These are phyloP conservation scores for Globisporangium heterothallicum DNA, from an alignment of 352 stramenopile species.

Conservation along the genomic window DNA sequence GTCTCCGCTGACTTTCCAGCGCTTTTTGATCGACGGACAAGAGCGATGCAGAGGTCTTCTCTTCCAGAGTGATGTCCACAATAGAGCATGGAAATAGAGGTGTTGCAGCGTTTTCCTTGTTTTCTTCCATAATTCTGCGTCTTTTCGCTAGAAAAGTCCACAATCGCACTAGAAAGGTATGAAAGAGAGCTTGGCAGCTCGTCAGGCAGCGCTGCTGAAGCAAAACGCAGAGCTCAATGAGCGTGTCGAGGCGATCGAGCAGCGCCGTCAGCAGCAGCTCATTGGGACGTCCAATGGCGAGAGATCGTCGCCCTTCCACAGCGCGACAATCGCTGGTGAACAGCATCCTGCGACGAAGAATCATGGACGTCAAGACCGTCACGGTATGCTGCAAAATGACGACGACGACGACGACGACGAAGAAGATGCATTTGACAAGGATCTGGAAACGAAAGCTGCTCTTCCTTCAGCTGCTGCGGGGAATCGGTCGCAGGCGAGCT, in stretches of 20 bases:
- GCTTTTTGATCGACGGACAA: conserved; percentile 33
- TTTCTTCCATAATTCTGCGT: background rate
- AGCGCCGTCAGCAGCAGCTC: conserved; percentile 47
- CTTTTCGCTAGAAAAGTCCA: background rate
- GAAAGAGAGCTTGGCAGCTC: conserved; percentile 54
- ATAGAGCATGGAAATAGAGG: background rate
- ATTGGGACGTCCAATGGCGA: background rate
- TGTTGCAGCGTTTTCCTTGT: background rate
- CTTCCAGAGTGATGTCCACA: conserved; percentile 13
- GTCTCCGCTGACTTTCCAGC: conserved; percentile 20
- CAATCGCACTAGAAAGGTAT: conserved; percentile 15
- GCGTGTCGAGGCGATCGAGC: conserved; percentile 60
- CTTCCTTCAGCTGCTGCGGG: conserved; percentile 1
- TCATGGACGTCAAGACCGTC: background rate
- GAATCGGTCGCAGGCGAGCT: conserved; percentile 11
- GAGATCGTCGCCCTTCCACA: conserved; percentile 9
- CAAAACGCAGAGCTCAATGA: conserved; percentile 65
- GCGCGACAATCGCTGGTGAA: no score
- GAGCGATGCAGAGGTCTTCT: conserved; percentile 34
- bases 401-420: conserved; percentile 1
- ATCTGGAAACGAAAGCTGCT: background rate
- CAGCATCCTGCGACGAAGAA: background rate
- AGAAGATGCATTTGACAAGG: background rate
- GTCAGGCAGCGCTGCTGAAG: conserved; percentile 50
- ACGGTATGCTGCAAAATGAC: background rate